Conservation (phyloP, 306 rosid genomes). For the Inga laurina region DNA sequence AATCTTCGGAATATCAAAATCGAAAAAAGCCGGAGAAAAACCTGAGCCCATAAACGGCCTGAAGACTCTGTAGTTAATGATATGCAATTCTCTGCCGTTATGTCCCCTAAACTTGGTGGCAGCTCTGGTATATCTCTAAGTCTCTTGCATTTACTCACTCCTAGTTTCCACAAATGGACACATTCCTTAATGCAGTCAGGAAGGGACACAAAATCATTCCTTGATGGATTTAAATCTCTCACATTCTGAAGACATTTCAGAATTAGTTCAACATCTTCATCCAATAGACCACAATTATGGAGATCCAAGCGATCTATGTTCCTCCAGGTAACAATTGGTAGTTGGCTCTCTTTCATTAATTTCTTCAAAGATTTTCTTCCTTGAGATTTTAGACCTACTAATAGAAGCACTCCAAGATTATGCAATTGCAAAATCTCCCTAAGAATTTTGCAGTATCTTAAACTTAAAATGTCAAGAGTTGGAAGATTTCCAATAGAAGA, state of each 20-base stretch:
- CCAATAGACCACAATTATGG: background rate
- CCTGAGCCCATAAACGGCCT: background rate
- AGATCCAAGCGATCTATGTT: background rate
- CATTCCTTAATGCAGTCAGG: background rate
- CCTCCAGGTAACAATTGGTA: background rate
- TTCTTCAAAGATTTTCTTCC: background rate
- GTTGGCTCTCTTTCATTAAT: background rate
- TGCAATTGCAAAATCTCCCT: background rate
- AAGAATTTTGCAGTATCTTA: background rate
- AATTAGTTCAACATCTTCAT: background rate
- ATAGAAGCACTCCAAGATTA: background rate
- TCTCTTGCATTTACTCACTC: background rate
- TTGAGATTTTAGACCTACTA: background rate
- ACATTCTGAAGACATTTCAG: background rate
- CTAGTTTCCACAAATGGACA: background rate
- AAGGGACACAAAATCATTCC: background rate
- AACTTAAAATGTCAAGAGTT: background rate
- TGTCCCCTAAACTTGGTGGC: background rate
- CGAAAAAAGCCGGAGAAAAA: background rate
- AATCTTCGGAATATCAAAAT: background rate
- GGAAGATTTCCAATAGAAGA: conserved; percentile 10
- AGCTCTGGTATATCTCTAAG: background rate
- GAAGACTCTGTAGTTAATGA: background rate
- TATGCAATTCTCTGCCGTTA: background rate
- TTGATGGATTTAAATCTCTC: background rate